A percentile compares a stretch with the other conserved stretches of the same genome.
Conservation (phyloP, 108 stramenopile genomes). For the Aurantiochytrium sp. region DNA sequence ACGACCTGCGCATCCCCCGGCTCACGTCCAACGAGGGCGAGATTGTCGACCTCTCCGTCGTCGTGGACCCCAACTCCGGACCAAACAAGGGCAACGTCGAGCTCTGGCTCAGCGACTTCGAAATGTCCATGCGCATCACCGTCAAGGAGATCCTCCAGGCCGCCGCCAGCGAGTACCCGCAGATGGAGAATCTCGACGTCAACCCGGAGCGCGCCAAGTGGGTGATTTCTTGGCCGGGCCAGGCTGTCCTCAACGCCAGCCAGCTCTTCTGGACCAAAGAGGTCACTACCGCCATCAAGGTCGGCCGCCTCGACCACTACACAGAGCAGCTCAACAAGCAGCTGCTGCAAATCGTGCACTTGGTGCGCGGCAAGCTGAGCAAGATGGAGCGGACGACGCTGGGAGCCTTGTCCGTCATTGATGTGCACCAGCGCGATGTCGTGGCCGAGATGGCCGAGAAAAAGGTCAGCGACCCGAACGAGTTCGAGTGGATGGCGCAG, state of each 20-base stretch:
- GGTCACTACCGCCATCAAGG: constrained; percentile 44
- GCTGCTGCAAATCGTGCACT: constrained; percentile 54
- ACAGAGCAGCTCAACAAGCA: constrained; percentile 38
- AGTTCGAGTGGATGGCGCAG: constrained; percentile 65
- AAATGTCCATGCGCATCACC: constrained; percentile 57
- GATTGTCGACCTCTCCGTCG: constrained; percentile 41
- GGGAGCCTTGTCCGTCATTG: constrained; percentile 61
- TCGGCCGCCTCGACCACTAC: constrained; percentile 40
- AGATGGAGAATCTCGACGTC: neutral
- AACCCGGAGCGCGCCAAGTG: constrained; percentile 47
- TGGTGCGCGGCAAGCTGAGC: constrained; percentile 59
- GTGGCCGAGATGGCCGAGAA: constrained; percentile 52
- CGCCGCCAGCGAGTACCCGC: constrained; percentile 54
- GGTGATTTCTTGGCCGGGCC: constrained; percentile 62
- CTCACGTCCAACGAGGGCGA: constrained; percentile 65
- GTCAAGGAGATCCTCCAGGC: constrained; percentile 51
- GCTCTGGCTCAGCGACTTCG: constrained; percentile 59
- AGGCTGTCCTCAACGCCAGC: constrained; percentile 56
- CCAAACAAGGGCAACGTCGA: constrained; percentile 68
- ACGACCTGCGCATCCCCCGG: constrained; percentile 57
- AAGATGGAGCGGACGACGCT: constrained; percentile 59
- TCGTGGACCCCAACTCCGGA: constrained; percentile 62
- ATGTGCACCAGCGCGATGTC: constrained; percentile 63
- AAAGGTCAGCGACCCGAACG: constrained; percentile 38
- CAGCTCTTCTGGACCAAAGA: constrained; percentile 62